Evolutionary conservation across 75 land plant species (phyloP), one percentile per base, ranked within the genome.

Genomic region (Selaginella tamariscina): DNA sequence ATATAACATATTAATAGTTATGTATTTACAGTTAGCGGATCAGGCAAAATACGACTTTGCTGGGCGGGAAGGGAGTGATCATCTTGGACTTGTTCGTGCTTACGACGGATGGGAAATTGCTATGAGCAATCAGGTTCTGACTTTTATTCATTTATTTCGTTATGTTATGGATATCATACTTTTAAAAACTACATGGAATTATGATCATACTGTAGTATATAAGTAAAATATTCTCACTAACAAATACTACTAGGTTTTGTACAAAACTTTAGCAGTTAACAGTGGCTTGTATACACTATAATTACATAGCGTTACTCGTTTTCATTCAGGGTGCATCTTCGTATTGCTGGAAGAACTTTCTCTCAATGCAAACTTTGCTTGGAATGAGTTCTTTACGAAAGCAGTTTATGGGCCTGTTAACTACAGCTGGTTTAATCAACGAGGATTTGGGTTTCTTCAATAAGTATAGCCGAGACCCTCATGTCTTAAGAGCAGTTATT

Each of bases 71-170:
- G 84, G 78, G 62, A 95, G 99, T 78, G 99, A 95, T 68, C 99
- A 95, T 69, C 87, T 95, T 82, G 96, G 94, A 56, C 86, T 91
- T 72, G 92, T 95, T 27, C 84, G 88, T 69, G 99, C 99, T 31
- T 95, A 80, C 74, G 91, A 95, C 69, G 99, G 92, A 49, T 95
- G 91, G 91, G 83, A 82, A 76, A 82, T 83, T 73, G 91, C 99
- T 65, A 90, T 85, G 66, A 75, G 79, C 71, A 81, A 80, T 72
- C 96, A 89, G 39, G 78, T 75, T n/a, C n/a, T n/a, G n/a, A n/a
- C n/a, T n/a, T n/a, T n/a, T n/a, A n/a, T n/a, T n/a, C n/a, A n/a
- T n/a, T n/a, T n/a, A n/a, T n/a, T n/a, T n/a, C n/a, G n/a, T n/a
- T n/a, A n/a, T n/a, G n/a, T n/a, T n/a, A n/a, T n/a, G n/a, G n/a